phyloP scores from a whole-genome alignment of 306 rosid species.

The Ceratonia siliqua region DNA sequence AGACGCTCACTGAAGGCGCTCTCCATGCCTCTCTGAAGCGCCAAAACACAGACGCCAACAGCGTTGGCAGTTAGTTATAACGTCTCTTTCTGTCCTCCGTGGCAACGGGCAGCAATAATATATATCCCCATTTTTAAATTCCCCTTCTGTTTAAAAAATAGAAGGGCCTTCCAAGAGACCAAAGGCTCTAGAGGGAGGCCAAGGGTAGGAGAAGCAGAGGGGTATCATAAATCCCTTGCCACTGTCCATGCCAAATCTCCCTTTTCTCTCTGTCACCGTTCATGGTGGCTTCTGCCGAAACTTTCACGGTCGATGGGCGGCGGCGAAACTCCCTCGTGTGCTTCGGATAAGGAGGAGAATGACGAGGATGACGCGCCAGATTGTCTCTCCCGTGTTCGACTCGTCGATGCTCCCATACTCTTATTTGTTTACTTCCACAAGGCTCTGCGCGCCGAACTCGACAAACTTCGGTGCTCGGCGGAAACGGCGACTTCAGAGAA shows the following conservation, averaged over 20 bases:
- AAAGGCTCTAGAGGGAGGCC: not conserved
- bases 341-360: slow-evolving; percentile 32
- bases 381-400: slow-evolving; percentile 22
- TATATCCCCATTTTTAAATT: not conserved
- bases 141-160: slow-evolving; percentile 3
- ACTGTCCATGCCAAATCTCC: slow-evolving; percentile 35
- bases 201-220: not conserved
- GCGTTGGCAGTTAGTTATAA: slow-evolving; percentile 28
- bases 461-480: slow-evolving; percentile 46
- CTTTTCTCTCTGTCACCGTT: slow-evolving; percentile 41
- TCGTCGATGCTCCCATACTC: slow-evolving; percentile 65
- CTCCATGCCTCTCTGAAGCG: slow-evolving; percentile 48
- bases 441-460: slow-evolving; percentile 73
- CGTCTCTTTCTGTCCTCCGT: slow-evolving; percentile 36
- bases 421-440: slow-evolving; percentile 68
- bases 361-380: slow-evolving; percentile 31
- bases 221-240: slow-evolving; percentile 43
- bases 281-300: slow-evolving; percentile 52
- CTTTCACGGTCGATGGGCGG: slow-evolving; percentile 60
- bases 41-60: slow-evolving; percentile 32
- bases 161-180: not conserved
- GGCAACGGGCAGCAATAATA: not conserved
- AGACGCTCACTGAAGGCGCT: slow-evolving; percentile 2
- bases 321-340: slow-evolving; percentile 36
- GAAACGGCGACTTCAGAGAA: slow-evolving; percentile 49